phyloP scores from a whole-genome alignment of 2,329 filamentous ascomycete species.

The Corinectria fuckeliana region DNA sequence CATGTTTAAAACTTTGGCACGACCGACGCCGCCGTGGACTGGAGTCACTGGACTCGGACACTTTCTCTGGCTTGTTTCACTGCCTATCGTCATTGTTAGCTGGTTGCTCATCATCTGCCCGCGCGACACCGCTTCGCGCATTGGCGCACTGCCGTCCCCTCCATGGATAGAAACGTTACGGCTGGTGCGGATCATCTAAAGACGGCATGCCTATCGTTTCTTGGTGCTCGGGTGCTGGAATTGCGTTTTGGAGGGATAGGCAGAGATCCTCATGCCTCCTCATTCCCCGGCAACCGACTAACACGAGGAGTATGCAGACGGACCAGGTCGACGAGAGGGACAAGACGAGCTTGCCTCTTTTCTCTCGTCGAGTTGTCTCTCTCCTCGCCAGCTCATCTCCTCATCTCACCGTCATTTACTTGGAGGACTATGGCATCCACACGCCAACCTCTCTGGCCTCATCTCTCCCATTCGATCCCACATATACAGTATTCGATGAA shows the following conservation, averaged over 20 bases:
- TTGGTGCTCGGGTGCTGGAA: background rate
- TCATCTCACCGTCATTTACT: conserved; percentile 14
- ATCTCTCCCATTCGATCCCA: conserved; percentile 17
- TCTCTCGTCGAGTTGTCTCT: conserved; percentile 9
- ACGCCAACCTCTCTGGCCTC: conserved; percentile 8
- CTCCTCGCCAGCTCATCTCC: conserved; percentile 9
- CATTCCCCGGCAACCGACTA: conserved; percentile 5
- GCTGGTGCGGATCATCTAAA: conserved; percentile 13
- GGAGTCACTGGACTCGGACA: conserved; percentile 1
- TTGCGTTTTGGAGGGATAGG: conserved; percentile 6
- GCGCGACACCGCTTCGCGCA: conserved; percentile 7
- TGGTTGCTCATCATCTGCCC: conserved; percentile 34
- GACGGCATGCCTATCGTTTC: conserved; percentile 15
- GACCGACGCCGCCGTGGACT: background rate
- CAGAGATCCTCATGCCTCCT: conserved; percentile 17
- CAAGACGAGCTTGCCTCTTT: background rate
- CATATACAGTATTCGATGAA: conserved; percentile 7
- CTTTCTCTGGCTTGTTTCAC: conserved; percentile 7
- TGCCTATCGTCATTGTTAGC: conserved; percentile 35
- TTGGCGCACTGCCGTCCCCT: conserved; percentile 5
- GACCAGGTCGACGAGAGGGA: no score
- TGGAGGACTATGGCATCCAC: conserved; percentile 9
- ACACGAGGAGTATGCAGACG: background rate
- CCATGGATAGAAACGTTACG: conserved; percentile 4
- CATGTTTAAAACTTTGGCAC: conserved; percentile 14